Base-by-base conservation (phyloP, 805 yeast genomes). In the Sungouiella thailandica region DNA sequence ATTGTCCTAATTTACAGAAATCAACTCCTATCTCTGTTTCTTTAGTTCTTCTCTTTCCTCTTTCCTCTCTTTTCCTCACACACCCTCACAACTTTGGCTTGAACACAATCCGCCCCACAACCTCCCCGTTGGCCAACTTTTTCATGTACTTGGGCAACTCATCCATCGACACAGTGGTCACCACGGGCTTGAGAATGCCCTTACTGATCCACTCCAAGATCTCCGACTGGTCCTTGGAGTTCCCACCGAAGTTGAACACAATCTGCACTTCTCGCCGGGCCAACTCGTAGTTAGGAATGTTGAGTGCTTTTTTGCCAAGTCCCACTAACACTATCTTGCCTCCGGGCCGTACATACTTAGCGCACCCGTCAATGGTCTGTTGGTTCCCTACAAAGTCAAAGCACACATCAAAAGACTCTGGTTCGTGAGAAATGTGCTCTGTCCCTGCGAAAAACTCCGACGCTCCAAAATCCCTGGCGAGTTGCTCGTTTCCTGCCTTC, bases 271-370 rank as follows among this genome's bases (percentile, higher is more conserved):
- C 76, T 37, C 70, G 55, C 29, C 64, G 39, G 10, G 71, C 70
- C 35, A 68, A 45, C 4, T 57, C 57, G 37, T 47, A 62, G 35
- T 64, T 60, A 24, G 50, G 51, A 24, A 67, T 37, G 4, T 31
- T 30, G 13, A 68, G 40, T 28, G 56, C 53, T 32, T 52, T 47
- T 20, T 49, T 50, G 1, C 70, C 74, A 39, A 72, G 50, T 1
- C 77, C 77, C 6, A 70, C 59, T 43, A 68, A 58, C 15, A 65
- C 51, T 20, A 70, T 58, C 27, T 52, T 58, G 4, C 76, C 76
- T 7, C 50, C 46, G 7, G 43, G 25, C 15, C 51, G 57, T 18
- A 64, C 60, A 38, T 52, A 70, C 11, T 43, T 35, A 47, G 60
- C 37, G 28, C 50, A 39, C 28, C 58, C 55, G 16, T 37, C 43